Evolutionary conservation across 352 stramenopile species (phyloP).

Genomic region (Globisporangium spinosum): DNA sequence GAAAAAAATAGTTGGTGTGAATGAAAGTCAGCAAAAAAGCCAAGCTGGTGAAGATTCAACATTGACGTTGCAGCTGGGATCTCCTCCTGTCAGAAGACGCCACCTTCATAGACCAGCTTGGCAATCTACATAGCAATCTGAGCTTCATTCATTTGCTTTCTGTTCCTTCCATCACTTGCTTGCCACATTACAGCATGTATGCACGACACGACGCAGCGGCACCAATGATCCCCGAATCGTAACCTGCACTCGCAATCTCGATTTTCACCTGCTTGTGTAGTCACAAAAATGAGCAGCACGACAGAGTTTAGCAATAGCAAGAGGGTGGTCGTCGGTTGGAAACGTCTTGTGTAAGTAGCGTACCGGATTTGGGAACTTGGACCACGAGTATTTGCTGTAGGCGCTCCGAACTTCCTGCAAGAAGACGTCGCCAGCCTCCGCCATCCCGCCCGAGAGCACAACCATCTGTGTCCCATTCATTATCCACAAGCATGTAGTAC

Average conservation of each 20-base stretch:
- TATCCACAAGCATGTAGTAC: neutral
- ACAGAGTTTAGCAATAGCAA: neutral
- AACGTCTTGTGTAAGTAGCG: no score
- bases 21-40: neutral
- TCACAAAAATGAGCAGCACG: neutral
- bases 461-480: constrained; percentile 45
- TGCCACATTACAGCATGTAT: neutral
- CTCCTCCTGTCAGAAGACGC: neutral
- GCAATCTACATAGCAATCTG: neutral
- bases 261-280: constrained; percentile 44
- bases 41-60: neutral
- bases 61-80: neutral
- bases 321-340: neutral
- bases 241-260: constrained; percentile 76
- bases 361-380: constrained; percentile 68
- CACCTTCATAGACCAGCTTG: neutral
- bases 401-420: constrained; percentile 56
- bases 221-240: constrained; percentile 82
- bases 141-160: neutral
- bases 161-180: neutral
- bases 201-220: constrained; percentile 42
- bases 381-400: constrained; percentile 73
- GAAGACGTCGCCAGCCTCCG: constrained; percentile 66
- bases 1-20: neutral
- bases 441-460: constrained; percentile 71